These are phyloP conservation scores for Gorgonomyces haynaldii DNA, from an alignment of 192 early-diverging fungal species.

Conservation along the genomic window DNA sequence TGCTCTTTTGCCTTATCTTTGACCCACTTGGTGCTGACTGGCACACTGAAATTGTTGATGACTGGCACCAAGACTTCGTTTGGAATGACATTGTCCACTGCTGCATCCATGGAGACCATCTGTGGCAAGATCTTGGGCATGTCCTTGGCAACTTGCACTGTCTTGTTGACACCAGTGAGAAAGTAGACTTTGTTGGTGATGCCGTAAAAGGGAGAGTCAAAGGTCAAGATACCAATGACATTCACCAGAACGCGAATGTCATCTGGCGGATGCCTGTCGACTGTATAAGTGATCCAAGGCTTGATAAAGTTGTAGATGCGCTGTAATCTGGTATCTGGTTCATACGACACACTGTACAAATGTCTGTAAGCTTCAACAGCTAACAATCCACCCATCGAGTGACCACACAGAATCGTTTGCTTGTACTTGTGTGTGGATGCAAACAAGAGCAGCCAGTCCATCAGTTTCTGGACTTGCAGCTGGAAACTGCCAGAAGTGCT, in stretches of 20 bases:
- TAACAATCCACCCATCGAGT: constrained; percentile 40
- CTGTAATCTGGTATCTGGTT: constrained; percentile 1
- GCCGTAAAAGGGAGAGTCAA: constrained; percentile 46
- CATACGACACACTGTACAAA: constrained; percentile 17
- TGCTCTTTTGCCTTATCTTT: constrained; percentile 2
- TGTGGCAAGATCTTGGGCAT: constrained; percentile 10
- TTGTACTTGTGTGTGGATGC: constrained; percentile 1
- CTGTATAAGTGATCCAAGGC: not conserved
- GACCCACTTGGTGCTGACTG: constrained; percentile 18
- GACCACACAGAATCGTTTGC: not conserved
- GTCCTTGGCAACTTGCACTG: constrained; percentile 4
- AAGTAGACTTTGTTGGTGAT: constrained; percentile 24
- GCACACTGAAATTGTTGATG: constrained; percentile 3
- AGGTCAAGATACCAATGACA: constrained; percentile 34
- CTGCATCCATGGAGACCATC: not conserved
- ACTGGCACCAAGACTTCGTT: constrained; percentile 9
- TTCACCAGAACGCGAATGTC: constrained; percentile 27
- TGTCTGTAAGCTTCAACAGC: constrained; percentile 25
- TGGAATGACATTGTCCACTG: too few relatives aligned
- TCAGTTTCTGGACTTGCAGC: constrained; percentile 10
- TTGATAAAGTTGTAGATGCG: not conserved
- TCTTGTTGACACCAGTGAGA: constrained; percentile 22
- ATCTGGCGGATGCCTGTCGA: constrained; percentile 2
- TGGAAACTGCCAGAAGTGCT: too few relatives aligned
- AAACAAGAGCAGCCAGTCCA: constrained; percentile 16